Base-by-base conservation (phyloP, 345 rosid genomes). In the Erysimum cheiranthoides region DNA sequence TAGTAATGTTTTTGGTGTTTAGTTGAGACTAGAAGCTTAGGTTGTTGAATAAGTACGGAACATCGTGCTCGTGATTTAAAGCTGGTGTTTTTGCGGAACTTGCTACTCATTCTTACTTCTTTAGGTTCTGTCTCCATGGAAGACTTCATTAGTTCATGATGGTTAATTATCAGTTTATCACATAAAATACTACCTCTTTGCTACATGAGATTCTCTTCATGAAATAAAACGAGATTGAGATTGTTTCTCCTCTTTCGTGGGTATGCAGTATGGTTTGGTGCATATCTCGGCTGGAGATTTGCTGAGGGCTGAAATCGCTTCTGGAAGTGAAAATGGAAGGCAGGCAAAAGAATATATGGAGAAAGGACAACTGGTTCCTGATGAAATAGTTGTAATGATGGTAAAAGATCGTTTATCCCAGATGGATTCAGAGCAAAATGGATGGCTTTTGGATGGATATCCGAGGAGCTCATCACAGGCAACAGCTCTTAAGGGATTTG, bases 391-490 rank as follows among this genome's bases (percentile, higher is more conserved):
- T 73, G 96, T 88, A 60, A 81, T 82, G 91, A 89, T 94, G 98
- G 97, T 94, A 43, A 94, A 87, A 86, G 91, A 92, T 35, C 90
- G 93, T 50, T 77, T 94, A 16, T 73, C 74, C 25, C 89, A 85
- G 84, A 82, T 87, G 10, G 97, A 94, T 83, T 85, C 97, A 71
- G 73, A 80, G 72, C 84, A 87, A 78, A 88, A 83, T 7, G 98
- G 97, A 27, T 94, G 98, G 98, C 96, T 94, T 81, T 82, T 94
- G 74, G 98, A 94, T 89, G 98, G 97, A 72, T 94, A 89, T 53
- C 98, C 98, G 42, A 83, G 98, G 79, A 94, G 98, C 82, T 78
- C 72, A 75, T 92, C 95, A 4, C 97, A 94, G 82, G 97, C 95
- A 61, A 83, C 83, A 61, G 97, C 92, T 82, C 86, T 94, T n/a